Evolutionary conservation across 306 rosid genomes (phyloP).

Genomic region (Datisca glomerata): DNA sequence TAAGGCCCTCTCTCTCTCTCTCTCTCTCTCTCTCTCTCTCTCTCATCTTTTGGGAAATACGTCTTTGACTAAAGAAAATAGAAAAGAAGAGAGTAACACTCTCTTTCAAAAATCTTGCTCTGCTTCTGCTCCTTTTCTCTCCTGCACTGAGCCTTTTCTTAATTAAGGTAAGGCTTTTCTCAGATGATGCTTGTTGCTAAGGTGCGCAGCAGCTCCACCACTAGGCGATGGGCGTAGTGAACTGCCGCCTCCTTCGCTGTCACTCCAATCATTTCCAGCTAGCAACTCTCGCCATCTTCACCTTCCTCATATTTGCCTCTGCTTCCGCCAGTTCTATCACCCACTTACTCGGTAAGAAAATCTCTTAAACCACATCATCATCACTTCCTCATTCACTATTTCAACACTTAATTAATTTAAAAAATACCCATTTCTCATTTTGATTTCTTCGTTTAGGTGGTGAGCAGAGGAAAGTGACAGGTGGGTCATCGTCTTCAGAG

Average conservation of each 20-base stretch:
- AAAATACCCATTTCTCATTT: background rate
- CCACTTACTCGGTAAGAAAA: constrained; percentile 27
- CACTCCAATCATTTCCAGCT: too few relatives aligned
- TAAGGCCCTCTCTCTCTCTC: too few relatives aligned
- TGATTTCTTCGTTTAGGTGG: constrained; percentile 10
- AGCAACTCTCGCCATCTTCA: constrained; percentile 31
- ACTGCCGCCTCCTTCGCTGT: constrained; percentile 6
- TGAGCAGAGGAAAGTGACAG: constrained; percentile 3
- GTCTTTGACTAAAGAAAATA: constrained; percentile 35
- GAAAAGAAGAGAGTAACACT: background rate
- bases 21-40: constrained; percentile 1
- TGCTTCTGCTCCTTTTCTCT: constrained; percentile 9
- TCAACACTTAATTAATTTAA: background rate
- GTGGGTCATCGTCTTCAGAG: constrained; percentile 6
- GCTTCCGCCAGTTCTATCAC: constrained; percentile 26
- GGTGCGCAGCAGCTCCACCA: constrained; percentile 23
- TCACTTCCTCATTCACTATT: background rate
- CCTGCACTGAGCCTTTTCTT: background rate
- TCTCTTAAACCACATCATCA: background rate
- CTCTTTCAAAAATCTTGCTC: background rate
- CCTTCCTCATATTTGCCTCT: constrained; percentile 40
- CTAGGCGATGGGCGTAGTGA: constrained; percentile 37
- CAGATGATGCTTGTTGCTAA: constrained; percentile 8
- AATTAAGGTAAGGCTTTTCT: too few relatives aligned
- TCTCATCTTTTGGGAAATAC: constrained; percentile 13